Evolutionary conservation across 169 alveolate species (phyloP).

Genomic region (Blepharisma undulans): DNA sequence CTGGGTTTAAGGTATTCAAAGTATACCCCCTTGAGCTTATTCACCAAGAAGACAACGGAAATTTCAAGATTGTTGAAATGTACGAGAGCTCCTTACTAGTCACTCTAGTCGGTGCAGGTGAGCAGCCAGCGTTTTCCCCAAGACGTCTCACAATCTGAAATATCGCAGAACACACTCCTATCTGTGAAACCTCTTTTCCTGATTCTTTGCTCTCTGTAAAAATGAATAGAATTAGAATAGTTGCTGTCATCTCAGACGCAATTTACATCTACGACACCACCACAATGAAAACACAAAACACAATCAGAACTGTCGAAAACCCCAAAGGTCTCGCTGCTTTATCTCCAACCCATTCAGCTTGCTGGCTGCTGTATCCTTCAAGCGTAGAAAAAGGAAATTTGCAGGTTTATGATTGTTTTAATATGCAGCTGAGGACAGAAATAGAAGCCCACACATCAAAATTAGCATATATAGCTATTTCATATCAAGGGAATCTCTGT

Average conservation of each 20-base stretch:
- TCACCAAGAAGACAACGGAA: not conserved
- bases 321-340: conserved; percentile 65
- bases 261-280: conserved; percentile 57
- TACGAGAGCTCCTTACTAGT: conserved; percentile 63
- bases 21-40: not conserved
- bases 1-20: not conserved
- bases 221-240: conserved; percentile 59
- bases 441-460: conserved; percentile 69
- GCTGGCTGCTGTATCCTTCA: conserved; percentile 56
- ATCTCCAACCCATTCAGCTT: conserved; percentile 55
- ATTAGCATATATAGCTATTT: conserved; percentile 60
- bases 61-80: conserved; percentile 68
- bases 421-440: conserved; percentile 37
- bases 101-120: conserved; percentile 68
- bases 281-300: conserved; percentile 51
- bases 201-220: conserved; percentile 55
- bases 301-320: conserved; percentile 48
- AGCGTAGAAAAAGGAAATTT: conserved; percentile 60
- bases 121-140: conserved; percentile 50
- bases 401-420: conserved; percentile 61
- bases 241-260: conserved; percentile 51
- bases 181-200: conserved; percentile 62
- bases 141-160: conserved; percentile 67
- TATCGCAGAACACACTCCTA: conserved; percentile 39
- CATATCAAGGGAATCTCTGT: conserved; percentile 54